Evolutionary conservation across 1,139 yeast species (phyloP).

Genomic region (Candida sanyaensis): DNA sequence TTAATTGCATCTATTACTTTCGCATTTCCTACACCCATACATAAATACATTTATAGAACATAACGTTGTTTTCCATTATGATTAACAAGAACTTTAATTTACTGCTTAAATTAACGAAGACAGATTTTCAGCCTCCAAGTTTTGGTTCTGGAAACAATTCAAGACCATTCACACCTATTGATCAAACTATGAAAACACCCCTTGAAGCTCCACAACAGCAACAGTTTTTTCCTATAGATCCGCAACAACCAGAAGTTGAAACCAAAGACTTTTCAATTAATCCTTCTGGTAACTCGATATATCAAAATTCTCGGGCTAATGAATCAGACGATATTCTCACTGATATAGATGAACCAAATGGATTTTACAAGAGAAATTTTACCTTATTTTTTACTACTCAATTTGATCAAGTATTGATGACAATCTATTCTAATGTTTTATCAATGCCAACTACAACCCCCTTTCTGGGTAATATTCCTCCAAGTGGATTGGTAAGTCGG

Average conservation of each 20-base stretch:
- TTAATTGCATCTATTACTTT: no score
- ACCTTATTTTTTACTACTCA: constrained; percentile 36
- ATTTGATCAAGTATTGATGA: constrained; percentile 41
- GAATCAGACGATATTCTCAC: constrained; percentile 48
- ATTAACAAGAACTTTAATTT: constrained; percentile 27
- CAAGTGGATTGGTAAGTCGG: constrained; percentile 46
- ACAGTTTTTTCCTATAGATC: constrained; percentile 6
- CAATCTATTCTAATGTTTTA: constrained; percentile 36
- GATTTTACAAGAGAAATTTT: constrained; percentile 26
- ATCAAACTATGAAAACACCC: constrained; percentile 47
- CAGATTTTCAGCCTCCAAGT: constrained; percentile 33
- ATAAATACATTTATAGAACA: not conserved
- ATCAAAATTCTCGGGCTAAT: constrained; percentile 33
- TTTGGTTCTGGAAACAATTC: constrained; percentile 12
- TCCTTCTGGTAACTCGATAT: constrained; percentile 8
- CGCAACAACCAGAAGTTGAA: constrained; percentile 1
- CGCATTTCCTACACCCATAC: not conserved
- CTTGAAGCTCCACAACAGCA: constrained; percentile 30
- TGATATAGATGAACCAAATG: constrained; percentile 38
- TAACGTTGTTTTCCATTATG: constrained; percentile 14
- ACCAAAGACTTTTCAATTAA: constrained; percentile 14
- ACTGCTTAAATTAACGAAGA: constrained; percentile 19
- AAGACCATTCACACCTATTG: constrained; percentile 48
- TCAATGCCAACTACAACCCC: constrained; percentile 51
- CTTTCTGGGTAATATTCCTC: constrained; percentile 44